These are phyloP conservation scores for Paramecium sexaurelia DNA, from an alignment of 73 alveolate genomes.

Conservation along the genomic window DNA sequence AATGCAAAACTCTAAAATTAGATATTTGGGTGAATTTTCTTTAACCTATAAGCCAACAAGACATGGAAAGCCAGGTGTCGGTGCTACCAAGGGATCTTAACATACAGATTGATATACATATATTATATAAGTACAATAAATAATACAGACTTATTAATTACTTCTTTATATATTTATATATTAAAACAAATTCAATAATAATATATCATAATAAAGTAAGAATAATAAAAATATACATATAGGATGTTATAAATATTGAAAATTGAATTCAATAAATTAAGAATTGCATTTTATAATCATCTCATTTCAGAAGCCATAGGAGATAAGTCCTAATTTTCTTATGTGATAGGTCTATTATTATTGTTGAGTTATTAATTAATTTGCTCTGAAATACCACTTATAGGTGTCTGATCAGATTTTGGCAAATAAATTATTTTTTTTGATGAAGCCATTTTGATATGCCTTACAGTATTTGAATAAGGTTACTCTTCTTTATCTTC, in stretches of 20 bases:
- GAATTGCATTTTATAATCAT: neutral
- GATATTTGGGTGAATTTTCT: conserved; percentile 80
- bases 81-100: conserved; percentile 74
- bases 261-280: neutral
- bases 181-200: too few relatives aligned
- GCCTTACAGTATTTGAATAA: neutral
- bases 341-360: neutral
- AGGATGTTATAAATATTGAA: neutral
- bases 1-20: neutral
- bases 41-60: conserved; percentile 76
- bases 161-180: neutral
- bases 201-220: too few relatives aligned
- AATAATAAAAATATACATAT: neutral
- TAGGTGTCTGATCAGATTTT: neutral
- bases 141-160: neutral
- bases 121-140: conserved; percentile 17
- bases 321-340: neutral
- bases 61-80: conserved; percentile 87
- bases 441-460: neutral
- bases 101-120: conserved; percentile 53
- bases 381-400: neutral
- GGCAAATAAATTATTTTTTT: neutral
- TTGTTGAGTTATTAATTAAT: neutral
- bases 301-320: conserved; percentile 4
- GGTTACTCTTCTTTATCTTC: neutral